phyloP scores from a whole-genome alignment of 192 early-diverging fungal species.

The Spinellus fusiger region DNA sequence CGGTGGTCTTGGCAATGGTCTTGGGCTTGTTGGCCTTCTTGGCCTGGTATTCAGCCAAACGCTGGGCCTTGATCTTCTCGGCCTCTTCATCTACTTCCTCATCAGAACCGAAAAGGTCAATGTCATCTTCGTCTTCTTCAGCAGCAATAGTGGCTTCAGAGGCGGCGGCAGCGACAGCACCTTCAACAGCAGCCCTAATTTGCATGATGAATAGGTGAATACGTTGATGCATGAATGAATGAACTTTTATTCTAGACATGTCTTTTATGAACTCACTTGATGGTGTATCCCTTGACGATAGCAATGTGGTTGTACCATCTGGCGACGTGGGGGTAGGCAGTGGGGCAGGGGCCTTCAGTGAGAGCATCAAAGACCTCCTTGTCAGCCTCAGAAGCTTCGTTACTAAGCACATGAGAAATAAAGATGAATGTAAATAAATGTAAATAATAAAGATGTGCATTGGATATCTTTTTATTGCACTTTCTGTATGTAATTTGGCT shows the following conservation, averaged over 20 bases:
- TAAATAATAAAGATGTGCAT: conserved; percentile 5
- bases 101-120: conserved; percentile 95
- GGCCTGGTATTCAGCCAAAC: conserved; percentile 84
- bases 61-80: conserved; percentile 81
- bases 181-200: conserved; percentile 41
- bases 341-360: conserved; percentile 63
- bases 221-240: not conserved
- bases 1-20: conserved; percentile 82
- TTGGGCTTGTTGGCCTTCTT: conserved; percentile 89
- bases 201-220: not conserved
- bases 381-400: conserved; percentile 77
- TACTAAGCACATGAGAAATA: conserved; percentile 32
- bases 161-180: conserved; percentile 48
- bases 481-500: not conserved
- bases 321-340: conserved; percentile 77
- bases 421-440: not conserved
- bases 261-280: conserved; percentile 39
- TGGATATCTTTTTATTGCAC: no score
- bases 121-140: conserved; percentile 87
- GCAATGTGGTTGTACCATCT: conserved; percentile 96
- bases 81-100: conserved; percentile 90
- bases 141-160: conserved; percentile 41
- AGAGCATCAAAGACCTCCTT: conserved; percentile 81
- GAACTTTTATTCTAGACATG: not conserved
- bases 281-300: conserved; percentile 41